A percentile compares a stretch with the other conserved stretches of the same genome.
Conservation (phyloP, 768 basidiomycete genomes). For the Termitomyces sp. region DNA sequence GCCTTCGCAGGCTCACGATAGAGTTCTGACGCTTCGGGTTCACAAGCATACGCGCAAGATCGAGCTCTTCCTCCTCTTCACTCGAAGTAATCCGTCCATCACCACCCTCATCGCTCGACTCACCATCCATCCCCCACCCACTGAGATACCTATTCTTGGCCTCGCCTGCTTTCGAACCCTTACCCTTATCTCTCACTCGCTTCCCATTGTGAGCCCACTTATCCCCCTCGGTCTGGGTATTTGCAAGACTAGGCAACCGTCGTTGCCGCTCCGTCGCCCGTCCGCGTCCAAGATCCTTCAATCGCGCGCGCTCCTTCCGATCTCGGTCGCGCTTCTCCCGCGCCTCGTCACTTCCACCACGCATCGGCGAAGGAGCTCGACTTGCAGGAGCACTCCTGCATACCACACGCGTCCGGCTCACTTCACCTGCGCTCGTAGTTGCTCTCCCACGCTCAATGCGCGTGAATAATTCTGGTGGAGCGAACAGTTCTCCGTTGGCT, state of each 20-base stretch:
- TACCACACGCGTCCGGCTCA: slow-evolving; percentile 54
- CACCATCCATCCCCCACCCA: slow-evolving; percentile 25
- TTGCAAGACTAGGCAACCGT: slow-evolving; percentile 56
- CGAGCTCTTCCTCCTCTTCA: slow-evolving; percentile 50
- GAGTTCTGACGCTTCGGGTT: slow-evolving; percentile 72
- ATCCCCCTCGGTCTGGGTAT: slow-evolving; percentile 58
- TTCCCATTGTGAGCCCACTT: slow-evolving; percentile 36
- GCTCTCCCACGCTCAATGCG: slow-evolving; percentile 33
- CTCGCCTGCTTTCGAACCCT: not conserved
- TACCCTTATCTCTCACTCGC: slow-evolving; percentile 8
- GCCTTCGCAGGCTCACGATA: slow-evolving; percentile 66
- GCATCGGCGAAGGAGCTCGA: slow-evolving; percentile 45
- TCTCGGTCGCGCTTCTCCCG: slow-evolving; percentile 23
- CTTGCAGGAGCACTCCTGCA: slow-evolving; percentile 73
- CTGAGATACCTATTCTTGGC: slow-evolving; percentile 25
- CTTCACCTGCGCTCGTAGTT: slow-evolving; percentile 31
- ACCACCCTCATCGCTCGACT: slow-evolving; percentile 35
- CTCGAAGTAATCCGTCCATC: slow-evolving; percentile 31
- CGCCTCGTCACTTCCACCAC: slow-evolving; percentile 20
- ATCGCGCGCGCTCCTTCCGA: slow-evolving; percentile 13
- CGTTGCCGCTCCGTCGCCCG: slow-evolving; percentile 27
- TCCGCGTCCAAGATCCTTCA: slow-evolving; percentile 18
- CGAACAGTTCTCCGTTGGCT: slow-evolving; percentile 2
- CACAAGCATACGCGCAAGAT: slow-evolving; percentile 64
- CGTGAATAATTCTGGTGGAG: slow-evolving; percentile 35